Percentiles rank a stretch among this genome's conserved stretches.
These are phyloP conservation scores for Vitis rupestris DNA, from an alignment of 164 flowering plant genomes.

Conservation along the genomic window DNA sequence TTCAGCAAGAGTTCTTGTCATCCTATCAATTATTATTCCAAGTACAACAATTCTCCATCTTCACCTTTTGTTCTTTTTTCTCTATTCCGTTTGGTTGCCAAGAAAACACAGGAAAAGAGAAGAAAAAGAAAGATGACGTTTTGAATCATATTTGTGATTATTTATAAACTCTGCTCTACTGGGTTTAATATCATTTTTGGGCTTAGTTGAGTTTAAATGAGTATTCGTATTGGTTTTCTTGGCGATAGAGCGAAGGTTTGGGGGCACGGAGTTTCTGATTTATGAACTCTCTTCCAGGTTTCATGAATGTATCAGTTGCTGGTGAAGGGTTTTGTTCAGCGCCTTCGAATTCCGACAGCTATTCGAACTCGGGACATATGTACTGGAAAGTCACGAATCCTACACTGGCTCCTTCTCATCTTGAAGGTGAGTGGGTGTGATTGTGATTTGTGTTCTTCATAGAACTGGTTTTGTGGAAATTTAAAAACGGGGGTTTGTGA, in stretches of 20 bases:
- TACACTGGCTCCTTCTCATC: constrained; percentile 82
- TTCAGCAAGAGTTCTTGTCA: constrained; percentile 10
- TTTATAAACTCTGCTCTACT: not conserved
- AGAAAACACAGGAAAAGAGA: not conserved
- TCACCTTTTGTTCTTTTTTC: not conserved
- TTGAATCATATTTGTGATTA: not conserved
- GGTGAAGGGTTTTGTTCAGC: constrained; percentile 75
- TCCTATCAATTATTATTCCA: constrained; percentile 14
- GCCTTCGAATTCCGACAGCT: constrained; percentile 24
- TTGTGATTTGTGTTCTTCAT: too few species aligned
- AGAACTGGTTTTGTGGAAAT: too few species aligned
- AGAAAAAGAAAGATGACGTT: not conserved
- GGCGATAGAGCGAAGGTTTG: not conserved
- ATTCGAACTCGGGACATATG: constrained; percentile 35
- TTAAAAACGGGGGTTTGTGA: not conserved
- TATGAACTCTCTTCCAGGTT: constrained; percentile 27
- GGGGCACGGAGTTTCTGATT: too few species aligned
- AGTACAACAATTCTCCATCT: constrained; percentile 11
- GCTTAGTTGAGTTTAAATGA: not conserved
- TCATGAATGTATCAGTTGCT: constrained; percentile 27
- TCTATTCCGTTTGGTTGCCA: constrained; percentile 1
- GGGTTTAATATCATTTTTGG: not conserved
- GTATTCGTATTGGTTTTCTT: not conserved
- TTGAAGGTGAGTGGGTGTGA: constrained; percentile 51
- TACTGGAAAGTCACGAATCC: constrained; percentile 88